Percentiles rank a stretch among this genome's conserved stretches.
Conservation (phyloP, 1,139 yeast species). For the Candida tetrigidarum region DNA sequence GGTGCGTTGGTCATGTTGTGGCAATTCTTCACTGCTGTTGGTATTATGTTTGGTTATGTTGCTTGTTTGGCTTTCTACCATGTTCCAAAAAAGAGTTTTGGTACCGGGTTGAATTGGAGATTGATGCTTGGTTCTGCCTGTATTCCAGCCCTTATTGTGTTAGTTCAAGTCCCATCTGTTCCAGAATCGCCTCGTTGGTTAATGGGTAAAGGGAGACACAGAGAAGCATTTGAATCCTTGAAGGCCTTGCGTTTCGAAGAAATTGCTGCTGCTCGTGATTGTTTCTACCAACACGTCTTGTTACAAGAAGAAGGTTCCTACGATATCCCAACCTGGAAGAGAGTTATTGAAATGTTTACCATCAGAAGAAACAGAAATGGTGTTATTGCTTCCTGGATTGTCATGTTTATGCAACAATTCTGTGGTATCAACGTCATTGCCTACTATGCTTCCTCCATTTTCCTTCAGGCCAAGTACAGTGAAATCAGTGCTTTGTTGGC, state of each 20-base stretch:
- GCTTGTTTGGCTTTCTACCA: slow-evolving; percentile 61
- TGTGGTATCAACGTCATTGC: slow-evolving; percentile 93
- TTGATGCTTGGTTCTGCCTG: slow-evolving; percentile 80
- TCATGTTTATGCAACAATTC: slow-evolving; percentile 91
- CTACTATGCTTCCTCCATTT: slow-evolving; percentile 76
- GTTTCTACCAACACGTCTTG: slow-evolving; percentile 70
- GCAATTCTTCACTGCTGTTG: slow-evolving; percentile 90
- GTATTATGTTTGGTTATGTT: slow-evolving; percentile 82
- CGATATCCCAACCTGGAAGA: slow-evolving; percentile 53
- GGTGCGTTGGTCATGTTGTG: slow-evolving; percentile 87
- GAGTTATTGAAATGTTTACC: slow-evolving; percentile 59
- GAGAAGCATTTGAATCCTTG: slow-evolving; percentile 60
- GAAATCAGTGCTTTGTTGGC: slow-evolving; percentile 67
- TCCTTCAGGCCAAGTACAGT: slow-evolving; percentile 66
- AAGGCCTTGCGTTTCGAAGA: slow-evolving; percentile 51
- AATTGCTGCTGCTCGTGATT: slow-evolving; percentile 74
- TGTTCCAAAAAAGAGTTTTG: slow-evolving; percentile 41
- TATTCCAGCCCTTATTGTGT: slow-evolving; percentile 72
- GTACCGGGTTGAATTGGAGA: slow-evolving; percentile 69
- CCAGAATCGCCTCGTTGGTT: slow-evolving; percentile 87
- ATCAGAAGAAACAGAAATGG: slow-evolving; percentile 86
- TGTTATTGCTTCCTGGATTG: slow-evolving; percentile 77
- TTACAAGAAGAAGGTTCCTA: slow-evolving; percentile 68
- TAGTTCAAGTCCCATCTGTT: slow-evolving; percentile 67
- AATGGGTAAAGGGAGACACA: slow-evolving; percentile 64